Conservation (phyloP, 768 basidiomycete species). For the Phanerochaete sordida region DNA sequence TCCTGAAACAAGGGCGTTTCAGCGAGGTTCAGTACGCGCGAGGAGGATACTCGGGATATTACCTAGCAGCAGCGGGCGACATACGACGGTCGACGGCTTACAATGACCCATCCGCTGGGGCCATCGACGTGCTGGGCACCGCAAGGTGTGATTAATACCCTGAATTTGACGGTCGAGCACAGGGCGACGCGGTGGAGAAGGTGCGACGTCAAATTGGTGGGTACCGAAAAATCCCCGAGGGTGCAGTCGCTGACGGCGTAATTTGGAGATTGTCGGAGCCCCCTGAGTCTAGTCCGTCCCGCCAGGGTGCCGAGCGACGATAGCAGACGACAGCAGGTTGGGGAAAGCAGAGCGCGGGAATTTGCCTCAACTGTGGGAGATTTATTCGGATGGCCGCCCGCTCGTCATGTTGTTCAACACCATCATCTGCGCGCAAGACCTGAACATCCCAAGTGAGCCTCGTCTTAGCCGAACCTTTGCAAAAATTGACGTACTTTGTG, state of each 20-base stretch:
- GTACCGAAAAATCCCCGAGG: slow-evolving; percentile 14
- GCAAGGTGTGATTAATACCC: neutral
- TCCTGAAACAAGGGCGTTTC: slow-evolving; percentile 4
- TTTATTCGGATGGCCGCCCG: neutral
- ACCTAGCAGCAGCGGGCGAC: neutral
- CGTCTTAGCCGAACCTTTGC: neutral
- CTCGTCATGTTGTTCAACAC: neutral
- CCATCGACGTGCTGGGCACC: neutral
- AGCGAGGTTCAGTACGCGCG: slow-evolving; percentile 13
- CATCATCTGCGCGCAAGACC: neutral
- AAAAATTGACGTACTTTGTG: neutral
- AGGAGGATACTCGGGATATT: slow-evolving; percentile 15
- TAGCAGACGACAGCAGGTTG: neutral
- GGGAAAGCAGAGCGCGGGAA: slow-evolving; percentile 3
- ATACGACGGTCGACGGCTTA: neutral
- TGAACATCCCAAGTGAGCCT: neutral
- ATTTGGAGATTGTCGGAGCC: neutral
- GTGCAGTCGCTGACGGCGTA: slow-evolving; percentile 1
- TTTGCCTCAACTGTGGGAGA: neutral
- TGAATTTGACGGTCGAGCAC: slow-evolving; percentile 8
- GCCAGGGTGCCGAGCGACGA: neutral
- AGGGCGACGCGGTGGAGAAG: slow-evolving; percentile 3
- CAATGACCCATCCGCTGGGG: neutral
- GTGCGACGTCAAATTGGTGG: slow-evolving; percentile 7
- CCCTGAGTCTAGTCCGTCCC: neutral